Conservation (phyloP, 345 rosid genomes). For the Sisymbrium irio region DNA sequence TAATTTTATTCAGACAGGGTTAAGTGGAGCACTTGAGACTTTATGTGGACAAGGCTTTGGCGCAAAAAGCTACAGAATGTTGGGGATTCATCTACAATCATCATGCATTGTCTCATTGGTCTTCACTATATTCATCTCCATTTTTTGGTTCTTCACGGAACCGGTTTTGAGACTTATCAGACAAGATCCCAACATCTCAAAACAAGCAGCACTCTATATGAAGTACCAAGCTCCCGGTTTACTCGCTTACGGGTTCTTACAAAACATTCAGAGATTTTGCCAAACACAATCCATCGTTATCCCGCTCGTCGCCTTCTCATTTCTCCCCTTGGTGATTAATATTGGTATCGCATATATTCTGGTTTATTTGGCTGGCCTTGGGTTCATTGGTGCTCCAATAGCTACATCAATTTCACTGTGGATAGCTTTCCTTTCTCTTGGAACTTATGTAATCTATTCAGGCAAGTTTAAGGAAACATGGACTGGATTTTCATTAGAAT, state of each 20-base stretch:
- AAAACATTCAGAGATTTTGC: slow-evolving; percentile 69
- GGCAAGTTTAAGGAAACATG: slow-evolving; percentile 51
- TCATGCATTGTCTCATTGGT: slow-evolving; percentile 61
- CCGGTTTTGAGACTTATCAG: slow-evolving; percentile 46
- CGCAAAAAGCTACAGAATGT: slow-evolving; percentile 52
- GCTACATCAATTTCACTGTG: slow-evolving; percentile 71
- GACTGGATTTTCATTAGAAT: slow-evolving; percentile 51
- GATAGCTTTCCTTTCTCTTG: slow-evolving; percentile 46
- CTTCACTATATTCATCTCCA: slow-evolving; percentile 49
- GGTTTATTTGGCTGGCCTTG: slow-evolving; percentile 43
- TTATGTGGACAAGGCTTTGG: slow-evolving; percentile 90
- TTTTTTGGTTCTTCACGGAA: slow-evolving; percentile 61
- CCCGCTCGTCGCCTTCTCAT: slow-evolving; percentile 48
- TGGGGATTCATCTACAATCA: slow-evolving; percentile 74
- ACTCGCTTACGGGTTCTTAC: slow-evolving; percentile 59
- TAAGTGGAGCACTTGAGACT: slow-evolving; percentile 85
- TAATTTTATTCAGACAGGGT: slow-evolving; percentile 43
- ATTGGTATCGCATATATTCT: slow-evolving; percentile 45
- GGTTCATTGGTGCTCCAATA: slow-evolving; percentile 64
- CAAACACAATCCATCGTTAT: slow-evolving; percentile 65
- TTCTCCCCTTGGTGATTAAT: slow-evolving; percentile 47
- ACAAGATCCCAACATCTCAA: slow-evolving; percentile 58
- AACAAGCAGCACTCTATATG: slow-evolving; percentile 54
- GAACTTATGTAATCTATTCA: slow-evolving; percentile 42
- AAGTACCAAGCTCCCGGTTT: slow-evolving; percentile 63